Percentiles rank a stretch among this genome's conserved stretches.
Evolutionary conservation across 2,329 filamentous ascomycete species (phyloP).

Genomic region (Talaromyces islandicus): DNA sequence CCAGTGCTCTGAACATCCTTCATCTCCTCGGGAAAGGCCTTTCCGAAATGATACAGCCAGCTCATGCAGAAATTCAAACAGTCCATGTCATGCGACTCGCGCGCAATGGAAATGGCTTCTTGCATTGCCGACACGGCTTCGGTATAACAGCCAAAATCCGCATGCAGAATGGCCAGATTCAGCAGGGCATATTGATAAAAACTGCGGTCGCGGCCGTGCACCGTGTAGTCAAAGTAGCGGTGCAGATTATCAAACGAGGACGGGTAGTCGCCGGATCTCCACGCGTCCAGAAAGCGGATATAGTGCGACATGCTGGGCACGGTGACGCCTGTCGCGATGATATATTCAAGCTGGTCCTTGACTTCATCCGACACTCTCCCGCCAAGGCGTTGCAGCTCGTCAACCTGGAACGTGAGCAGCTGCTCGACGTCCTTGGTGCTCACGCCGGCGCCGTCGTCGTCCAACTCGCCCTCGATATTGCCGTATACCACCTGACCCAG

Average conservation of each 20-base stretch:
- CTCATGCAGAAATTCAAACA: constrained; percentile 94
- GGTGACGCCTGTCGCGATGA: constrained; percentile 62
- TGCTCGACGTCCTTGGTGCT: constrained; percentile 76
- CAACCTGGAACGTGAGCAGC: constrained; percentile 80
- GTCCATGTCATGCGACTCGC: constrained; percentile 85
- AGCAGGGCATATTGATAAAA: constrained; percentile 94
- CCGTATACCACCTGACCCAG: constrained; percentile 49
- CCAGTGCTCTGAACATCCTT: constrained; percentile 63
- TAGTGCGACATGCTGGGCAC: constrained; percentile 71
- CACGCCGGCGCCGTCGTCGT: constrained; percentile 40
- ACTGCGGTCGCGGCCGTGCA: constrained; percentile 73
- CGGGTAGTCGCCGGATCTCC: constrained; percentile 83
- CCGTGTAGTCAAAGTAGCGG: constrained; percentile 94
- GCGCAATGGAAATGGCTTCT: constrained; percentile 87
- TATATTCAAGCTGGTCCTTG: constrained; percentile 61
- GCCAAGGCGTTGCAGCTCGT: constrained; percentile 78
- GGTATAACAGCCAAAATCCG: constrained; percentile 85
- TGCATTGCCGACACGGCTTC: constrained; percentile 93
- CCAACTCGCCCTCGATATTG: constrained; percentile 35
- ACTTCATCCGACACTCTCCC: constrained; percentile 71
- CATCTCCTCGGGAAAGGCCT: constrained; percentile 72
- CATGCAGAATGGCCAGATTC: constrained; percentile 87
- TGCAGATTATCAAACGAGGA: constrained; percentile 87
- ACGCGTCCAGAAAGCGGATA: constrained; percentile 81
- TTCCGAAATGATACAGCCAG: constrained; percentile 94